Conservation (phyloP, 805 yeast species). For the Lipomyces sp. region DNA sequence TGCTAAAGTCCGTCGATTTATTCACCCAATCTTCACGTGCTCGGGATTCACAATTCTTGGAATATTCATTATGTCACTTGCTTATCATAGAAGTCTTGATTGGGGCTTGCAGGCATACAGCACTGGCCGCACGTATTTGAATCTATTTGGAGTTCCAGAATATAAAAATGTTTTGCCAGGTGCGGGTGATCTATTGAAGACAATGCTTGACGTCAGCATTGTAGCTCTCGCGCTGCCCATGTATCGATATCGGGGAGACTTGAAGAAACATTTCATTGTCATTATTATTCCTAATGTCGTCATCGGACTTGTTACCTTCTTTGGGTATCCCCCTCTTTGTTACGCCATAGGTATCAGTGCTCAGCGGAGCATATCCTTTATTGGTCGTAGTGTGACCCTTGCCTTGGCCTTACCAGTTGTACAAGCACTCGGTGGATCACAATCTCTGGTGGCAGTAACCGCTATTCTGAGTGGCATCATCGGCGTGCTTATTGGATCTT, state of each 20-base stretch:
- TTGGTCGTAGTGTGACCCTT: conserved; percentile 77
- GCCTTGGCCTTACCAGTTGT: conserved; percentile 80
- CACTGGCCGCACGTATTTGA: conserved; percentile 69
- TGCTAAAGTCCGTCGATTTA: conserved; percentile 54
- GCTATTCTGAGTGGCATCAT: conserved; percentile 77
- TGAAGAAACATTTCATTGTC: conserved; percentile 60
- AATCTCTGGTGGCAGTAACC: conserved; percentile 75
- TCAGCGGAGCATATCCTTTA: conserved; percentile 68
- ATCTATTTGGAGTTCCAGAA: conserved; percentile 53
- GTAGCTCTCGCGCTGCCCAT: conserved; percentile 77
- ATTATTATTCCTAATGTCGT: conserved; percentile 64
- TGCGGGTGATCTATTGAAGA: conserved; percentile 73
- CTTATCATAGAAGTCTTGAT: conserved; percentile 51
- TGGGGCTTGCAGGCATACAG: conserved; percentile 61
- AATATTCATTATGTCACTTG: conserved; percentile 63
- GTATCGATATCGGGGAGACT: conserved; percentile 72
- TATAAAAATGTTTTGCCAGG: conserved; percentile 63
- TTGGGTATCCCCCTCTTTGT: conserved; percentile 72
- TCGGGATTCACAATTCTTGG: conserved; percentile 67
- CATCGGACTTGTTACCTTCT: conserved; percentile 62
- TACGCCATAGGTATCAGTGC: conserved; percentile 67
- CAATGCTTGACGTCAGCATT: conserved; percentile 77
- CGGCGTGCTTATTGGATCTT: conserved; percentile 71
- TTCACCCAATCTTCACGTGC: conserved; percentile 75
- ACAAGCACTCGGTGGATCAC: conserved; percentile 67